Conservation (phyloP, 805 yeast genomes). For the Torulaspora gathmanii region DNA sequence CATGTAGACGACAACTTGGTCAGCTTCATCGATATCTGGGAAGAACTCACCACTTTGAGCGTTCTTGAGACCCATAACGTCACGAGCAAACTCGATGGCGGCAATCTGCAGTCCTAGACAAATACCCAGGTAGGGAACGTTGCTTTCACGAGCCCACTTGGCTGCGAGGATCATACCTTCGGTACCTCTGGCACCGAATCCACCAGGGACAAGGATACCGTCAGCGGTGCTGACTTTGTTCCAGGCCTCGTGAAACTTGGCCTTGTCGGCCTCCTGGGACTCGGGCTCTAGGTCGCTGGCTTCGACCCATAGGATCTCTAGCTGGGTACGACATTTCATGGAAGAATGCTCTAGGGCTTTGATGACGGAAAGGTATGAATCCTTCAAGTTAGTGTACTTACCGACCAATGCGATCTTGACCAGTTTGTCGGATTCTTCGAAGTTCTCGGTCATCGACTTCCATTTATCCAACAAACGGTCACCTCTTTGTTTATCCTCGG, state of each 20-base stretch:
- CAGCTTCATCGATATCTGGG: slow-evolving; percentile 53
- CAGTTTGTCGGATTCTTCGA: slow-evolving; percentile 77
- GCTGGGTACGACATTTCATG: slow-evolving; percentile 77
- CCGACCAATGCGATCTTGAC: slow-evolving; percentile 97
- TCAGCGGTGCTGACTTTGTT: slow-evolving; percentile 87
- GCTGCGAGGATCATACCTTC: slow-evolving; percentile 98
- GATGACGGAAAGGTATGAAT: slow-evolving; percentile 89
- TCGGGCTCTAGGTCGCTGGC: slow-evolving; percentile 82
- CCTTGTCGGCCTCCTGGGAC: slow-evolving; percentile 57
- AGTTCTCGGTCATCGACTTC: slow-evolving; percentile 71
- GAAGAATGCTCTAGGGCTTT: slow-evolving; percentile 94
- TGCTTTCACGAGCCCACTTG: slow-evolving; percentile 95
- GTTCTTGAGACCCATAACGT: slow-evolving; percentile 60
- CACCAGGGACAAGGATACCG: slow-evolving; percentile 97
- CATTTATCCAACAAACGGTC: slow-evolving; percentile 65
- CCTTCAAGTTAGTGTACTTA: slow-evolving; percentile 92
- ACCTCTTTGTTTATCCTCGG: slow-evolving; percentile 61
- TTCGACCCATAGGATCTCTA: slow-evolving; percentile 94
- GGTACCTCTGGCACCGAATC: slow-evolving; percentile 94
- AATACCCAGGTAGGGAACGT: slow-evolving; percentile 91
- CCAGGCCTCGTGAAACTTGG: slow-evolving; percentile 93
- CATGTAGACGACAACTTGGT: slow-evolving; percentile 84
- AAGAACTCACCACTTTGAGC: slow-evolving; percentile 83
- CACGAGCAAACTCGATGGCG: slow-evolving; percentile 86
- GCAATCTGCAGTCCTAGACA: slow-evolving; percentile 98